Base-by-base conservation (phyloP, 305 asterid genomes). In the Fraxinus velutina region DNA sequence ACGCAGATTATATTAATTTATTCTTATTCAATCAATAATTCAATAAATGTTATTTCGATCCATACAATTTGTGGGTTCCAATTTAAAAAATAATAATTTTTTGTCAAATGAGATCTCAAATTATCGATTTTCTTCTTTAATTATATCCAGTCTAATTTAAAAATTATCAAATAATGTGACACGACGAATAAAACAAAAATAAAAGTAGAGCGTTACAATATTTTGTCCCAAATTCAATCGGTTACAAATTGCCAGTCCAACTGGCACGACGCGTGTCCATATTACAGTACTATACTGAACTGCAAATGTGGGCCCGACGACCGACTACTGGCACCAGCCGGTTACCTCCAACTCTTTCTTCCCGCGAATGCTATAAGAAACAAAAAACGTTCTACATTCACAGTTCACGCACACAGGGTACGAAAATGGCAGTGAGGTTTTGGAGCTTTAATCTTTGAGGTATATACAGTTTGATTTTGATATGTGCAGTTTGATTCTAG, bases 321-420 rank as follows among this genome's bases (percentile, higher is more conserved):
- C 60, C 8, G 44, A 37, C 44, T 47, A 88, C 87, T 22, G 89
- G 74, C 88, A 83, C 77, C 44, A 81, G 76, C 60, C 88, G 82
- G 91, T 88, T 83, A 75, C 71, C 78, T 30, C 33, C 83, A 15
- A 47, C 70, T 60, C n/a, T 44, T 79, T 42, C 84, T 86, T 88
- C 87, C 87, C 87, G 85, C 89, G 85, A 75, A 84, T 76, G 76
- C 55, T 83, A 86, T 79, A 64, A 22, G 77, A 32, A 82, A 76
- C 47, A 15, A 60, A 36, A 71, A 24, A 30, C 74, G 76, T 73
- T 83, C 76, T 80, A 13, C 66, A 15, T 84, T 76, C 81, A n/a
- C 83, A 13, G 62, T 24, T 30, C 15, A 73, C 37, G 15, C 80
- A 24, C 60, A 76, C 6, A 7, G 19, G 17, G 82, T 32, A 30